Percentiles rank a stretch among this genome's conserved stretches.
Evolutionary conservation across 164 flowering plant species (phyloP).

Genomic region (Dillenia suffruticosa): DNA sequence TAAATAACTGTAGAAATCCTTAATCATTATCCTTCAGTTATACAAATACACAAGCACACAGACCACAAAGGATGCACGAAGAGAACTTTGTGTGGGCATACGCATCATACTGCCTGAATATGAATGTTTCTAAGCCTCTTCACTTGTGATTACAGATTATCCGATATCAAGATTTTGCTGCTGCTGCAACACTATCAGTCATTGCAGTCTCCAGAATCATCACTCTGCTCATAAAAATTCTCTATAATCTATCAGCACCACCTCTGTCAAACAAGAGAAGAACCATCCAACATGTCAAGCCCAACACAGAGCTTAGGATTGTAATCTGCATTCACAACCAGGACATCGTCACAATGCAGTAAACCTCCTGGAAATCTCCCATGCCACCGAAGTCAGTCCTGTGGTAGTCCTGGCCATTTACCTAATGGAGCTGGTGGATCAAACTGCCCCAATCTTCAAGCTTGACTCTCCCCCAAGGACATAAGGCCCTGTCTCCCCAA

Average conservation of each 20-base stretch:
- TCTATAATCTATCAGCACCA: constrained; percentile 30
- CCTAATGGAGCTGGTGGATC: constrained; percentile 41
- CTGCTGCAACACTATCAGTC: neutral
- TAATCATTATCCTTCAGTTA: too few species aligned
- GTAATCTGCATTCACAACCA: neutral
- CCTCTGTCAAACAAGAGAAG: constrained; percentile 13
- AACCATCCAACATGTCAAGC: constrained; percentile 17
- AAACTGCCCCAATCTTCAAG: constrained; percentile 31
- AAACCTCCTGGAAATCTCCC: constrained; percentile 5
- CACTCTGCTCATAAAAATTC: constrained; percentile 10
- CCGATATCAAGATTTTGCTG: neutral
- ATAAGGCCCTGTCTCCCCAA: constrained; percentile 23
- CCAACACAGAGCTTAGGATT: neutral
- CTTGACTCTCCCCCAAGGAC: constrained; percentile 24
- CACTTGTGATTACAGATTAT: constrained; percentile 7
- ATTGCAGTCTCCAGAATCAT: constrained; percentile 8
- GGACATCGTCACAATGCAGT: neutral
- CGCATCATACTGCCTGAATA: too few species aligned
- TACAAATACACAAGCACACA: too few species aligned
- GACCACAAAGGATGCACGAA: too few species aligned
- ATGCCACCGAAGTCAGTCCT: constrained; percentile 31
- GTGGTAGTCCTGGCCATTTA: constrained; percentile 22
- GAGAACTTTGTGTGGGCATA: too few species aligned
- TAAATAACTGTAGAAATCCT: too few species aligned
- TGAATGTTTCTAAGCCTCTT: neutral